Conservation (phyloP, 495 filamentous ascomycete species). For the Usnea hakonensis region DNA sequence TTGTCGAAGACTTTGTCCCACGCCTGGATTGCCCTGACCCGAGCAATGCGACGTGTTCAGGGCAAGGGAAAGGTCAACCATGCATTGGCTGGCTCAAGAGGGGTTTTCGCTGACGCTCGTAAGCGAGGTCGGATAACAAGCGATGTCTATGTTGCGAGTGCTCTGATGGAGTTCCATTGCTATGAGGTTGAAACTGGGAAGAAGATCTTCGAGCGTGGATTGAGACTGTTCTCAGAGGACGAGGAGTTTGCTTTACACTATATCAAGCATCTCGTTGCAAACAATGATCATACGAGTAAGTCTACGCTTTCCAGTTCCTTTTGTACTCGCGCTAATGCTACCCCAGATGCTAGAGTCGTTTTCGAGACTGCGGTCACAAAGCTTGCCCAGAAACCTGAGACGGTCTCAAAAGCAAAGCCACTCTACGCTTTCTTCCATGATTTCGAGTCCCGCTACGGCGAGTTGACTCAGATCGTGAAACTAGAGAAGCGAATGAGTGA, state of each 20-base stretch:
- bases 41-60: slow-evolving; percentile 87
- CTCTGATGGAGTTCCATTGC: slow-evolving; percentile 87
- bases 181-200: slow-evolving; percentile 87
- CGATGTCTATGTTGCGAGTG: slow-evolving; percentile 87
- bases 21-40: slow-evolving; percentile 89
- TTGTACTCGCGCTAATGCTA: slow-evolving; percentile 21
- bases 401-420: slow-evolving; percentile 65
- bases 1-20: slow-evolving; percentile 76
- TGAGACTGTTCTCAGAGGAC: slow-evolving; percentile 86
- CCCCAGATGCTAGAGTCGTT: slow-evolving; percentile 77
- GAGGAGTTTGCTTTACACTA: slow-evolving; percentile 89
- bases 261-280: slow-evolving; percentile 82
- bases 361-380: slow-evolving; percentile 87
- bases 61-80: slow-evolving; percentile 72
- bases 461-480: slow-evolving; percentile 78
- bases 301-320: slow-evolving; percentile 20
- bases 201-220: slow-evolving; percentile 90
- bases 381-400: slow-evolving; percentile 63
- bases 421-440: slow-evolving; percentile 86
- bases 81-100: slow-evolving; percentile 65
- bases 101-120: slow-evolving; percentile 80
- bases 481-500: slow-evolving; percentile 89
- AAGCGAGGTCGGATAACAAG: slow-evolving; percentile 77
- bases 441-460: slow-evolving; percentile 90
- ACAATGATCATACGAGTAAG: slow-evolving; percentile 90